A percentile compares a stretch with the other conserved stretches of the same genome.
Evolutionary conservation across 345 rosid species (phyloP).

Genomic region (Mangifera indica): DNA sequence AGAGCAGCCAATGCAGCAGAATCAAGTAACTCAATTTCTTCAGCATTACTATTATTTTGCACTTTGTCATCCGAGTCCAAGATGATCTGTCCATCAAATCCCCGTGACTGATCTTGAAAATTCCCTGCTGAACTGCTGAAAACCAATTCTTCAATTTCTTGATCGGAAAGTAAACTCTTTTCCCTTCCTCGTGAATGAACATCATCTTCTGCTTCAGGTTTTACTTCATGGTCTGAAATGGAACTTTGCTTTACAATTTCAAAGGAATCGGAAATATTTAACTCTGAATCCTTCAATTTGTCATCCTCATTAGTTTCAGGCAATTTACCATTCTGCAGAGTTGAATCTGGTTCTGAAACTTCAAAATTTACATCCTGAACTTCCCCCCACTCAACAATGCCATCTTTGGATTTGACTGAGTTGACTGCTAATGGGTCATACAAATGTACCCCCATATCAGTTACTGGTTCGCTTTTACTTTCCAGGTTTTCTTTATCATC

Average conservation of each 20-base stretch:
- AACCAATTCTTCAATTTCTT: slow-evolving; percentile 29
- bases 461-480: slow-evolving; percentile 19
- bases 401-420: slow-evolving; percentile 8
- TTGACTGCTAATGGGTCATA: slow-evolving; percentile 7
- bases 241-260: slow-evolving; percentile 1
- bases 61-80: slow-evolving; percentile 23
- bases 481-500: slow-evolving; percentile 22
- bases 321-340: background rate
- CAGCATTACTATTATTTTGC: slow-evolving; percentile 12
- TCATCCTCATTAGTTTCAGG: slow-evolving; percentile 16
- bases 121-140: slow-evolving; percentile 26
- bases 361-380: slow-evolving; percentile 6
- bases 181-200: slow-evolving; percentile 13
- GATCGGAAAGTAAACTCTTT: slow-evolving; percentile 28
- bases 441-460: slow-evolving; percentile 21
- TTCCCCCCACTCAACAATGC: background rate
- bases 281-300: slow-evolving; percentile 8
- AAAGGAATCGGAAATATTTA: background rate
- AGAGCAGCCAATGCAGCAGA: slow-evolving; percentile 34
- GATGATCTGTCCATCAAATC: slow-evolving; percentile 17
- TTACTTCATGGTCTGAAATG: background rate
- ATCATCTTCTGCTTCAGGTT: slow-evolving; percentile 20
- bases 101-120: slow-evolving; percentile 13
- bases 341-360: background rate
- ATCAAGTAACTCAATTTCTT: slow-evolving; percentile 27